Percentiles rank a stretch among this genome's conserved stretches.
Evolutionary conservation across 371 early-diverging fungal genomes (phyloP).

Genomic region (Rhizopus delemar): DNA sequence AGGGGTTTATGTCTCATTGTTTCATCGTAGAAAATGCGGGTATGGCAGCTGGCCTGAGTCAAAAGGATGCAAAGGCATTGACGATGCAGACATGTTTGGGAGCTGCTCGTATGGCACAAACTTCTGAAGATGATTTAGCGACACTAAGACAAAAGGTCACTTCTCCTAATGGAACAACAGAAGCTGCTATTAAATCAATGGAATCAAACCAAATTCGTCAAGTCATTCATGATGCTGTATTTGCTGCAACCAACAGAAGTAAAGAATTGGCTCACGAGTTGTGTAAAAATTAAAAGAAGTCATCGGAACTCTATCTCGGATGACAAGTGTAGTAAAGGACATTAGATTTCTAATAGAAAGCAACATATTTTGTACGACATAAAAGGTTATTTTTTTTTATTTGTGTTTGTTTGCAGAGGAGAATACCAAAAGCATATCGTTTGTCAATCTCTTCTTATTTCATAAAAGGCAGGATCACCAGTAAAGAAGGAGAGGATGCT

Average conservation of each 20-base stretch:
- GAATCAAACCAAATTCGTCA: slow-evolving; percentile 65
- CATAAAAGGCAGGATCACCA: too few relatives aligned
- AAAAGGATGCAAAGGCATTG: slow-evolving; percentile 74
- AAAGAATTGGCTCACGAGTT: slow-evolving; percentile 72
- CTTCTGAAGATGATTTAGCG: slow-evolving; percentile 72
- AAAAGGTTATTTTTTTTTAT: too few relatives aligned
- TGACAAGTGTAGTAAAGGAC: too few relatives aligned
- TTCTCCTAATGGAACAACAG: slow-evolving; percentile 92
- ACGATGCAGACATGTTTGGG: slow-evolving; percentile 90
- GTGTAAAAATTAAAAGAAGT: slow-evolving; percentile 44
- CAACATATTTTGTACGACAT: too few relatives aligned
- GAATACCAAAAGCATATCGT: too few relatives aligned
- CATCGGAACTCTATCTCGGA: background rate
- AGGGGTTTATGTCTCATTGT: background rate
- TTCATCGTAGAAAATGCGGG: slow-evolving; percentile 69
- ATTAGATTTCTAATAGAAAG: background rate
- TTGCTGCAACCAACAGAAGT: slow-evolving; percentile 71
- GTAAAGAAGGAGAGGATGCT: too few relatives aligned
- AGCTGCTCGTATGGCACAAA: slow-evolving; percentile 85
- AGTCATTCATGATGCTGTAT: slow-evolving; percentile 61
- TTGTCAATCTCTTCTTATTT: too few relatives aligned
- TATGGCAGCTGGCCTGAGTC: slow-evolving; percentile 73
- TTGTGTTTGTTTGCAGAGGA: too few relatives aligned
- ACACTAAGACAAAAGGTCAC: slow-evolving; percentile 87
- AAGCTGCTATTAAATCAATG: slow-evolving; percentile 82